These are phyloP conservation scores for Metschnikowia hibisci DNA, from an alignment of 805 yeast species.

Conservation along the genomic window DNA sequence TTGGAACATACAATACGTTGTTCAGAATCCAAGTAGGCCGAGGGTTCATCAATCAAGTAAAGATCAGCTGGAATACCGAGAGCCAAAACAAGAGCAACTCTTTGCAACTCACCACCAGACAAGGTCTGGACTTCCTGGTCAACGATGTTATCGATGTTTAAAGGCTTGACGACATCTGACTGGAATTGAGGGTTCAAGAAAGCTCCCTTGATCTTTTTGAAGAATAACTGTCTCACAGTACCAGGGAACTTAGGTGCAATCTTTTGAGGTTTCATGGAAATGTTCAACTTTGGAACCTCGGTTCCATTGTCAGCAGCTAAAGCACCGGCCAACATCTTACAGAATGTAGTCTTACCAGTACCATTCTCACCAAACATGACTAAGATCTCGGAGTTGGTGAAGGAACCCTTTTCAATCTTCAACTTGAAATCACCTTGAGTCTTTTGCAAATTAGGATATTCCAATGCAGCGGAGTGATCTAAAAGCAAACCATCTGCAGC, in stretches of 20 bases:
- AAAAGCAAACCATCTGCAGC: slow-evolving; percentile 72
- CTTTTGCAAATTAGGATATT: slow-evolving; percentile 79
- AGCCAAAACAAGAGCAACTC: slow-evolving; percentile 96
- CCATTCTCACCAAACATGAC: slow-evolving; percentile 99
- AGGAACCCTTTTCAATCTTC: slow-evolving; percentile 78
- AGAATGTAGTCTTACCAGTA: slow-evolving; percentile 98
- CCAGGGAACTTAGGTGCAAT: slow-evolving; percentile 99
- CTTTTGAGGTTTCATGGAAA: slow-evolving; percentile 98
- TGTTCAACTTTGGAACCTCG: slow-evolving; percentile 82
- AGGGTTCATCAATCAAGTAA: slow-evolving; percentile 96
- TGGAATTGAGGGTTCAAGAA: slow-evolving; percentile 97
- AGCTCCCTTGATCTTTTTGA: slow-evolving; percentile 91
- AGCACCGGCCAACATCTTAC: slow-evolving; percentile 92
- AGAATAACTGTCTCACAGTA: slow-evolving; percentile 95
- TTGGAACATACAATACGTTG: slow-evolving; percentile 99
- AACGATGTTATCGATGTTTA: slow-evolving; percentile 86
- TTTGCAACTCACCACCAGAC: slow-evolving; percentile 99
- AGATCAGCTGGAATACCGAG: slow-evolving; percentile 94
- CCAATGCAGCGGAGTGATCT: slow-evolving; percentile 75
- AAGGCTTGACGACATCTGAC: slow-evolving; percentile 95
- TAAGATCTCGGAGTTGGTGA: slow-evolving; percentile 92
- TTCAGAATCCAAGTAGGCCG: slow-evolving; percentile 98
- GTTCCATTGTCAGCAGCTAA: slow-evolving; percentile 78
- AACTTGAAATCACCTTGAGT: slow-evolving; percentile 96
- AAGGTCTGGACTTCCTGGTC: slow-evolving; percentile 97